Evolutionary conservation across 148 eudicot genomes (phyloP).

Genomic region (Oxyria digyna): DNA sequence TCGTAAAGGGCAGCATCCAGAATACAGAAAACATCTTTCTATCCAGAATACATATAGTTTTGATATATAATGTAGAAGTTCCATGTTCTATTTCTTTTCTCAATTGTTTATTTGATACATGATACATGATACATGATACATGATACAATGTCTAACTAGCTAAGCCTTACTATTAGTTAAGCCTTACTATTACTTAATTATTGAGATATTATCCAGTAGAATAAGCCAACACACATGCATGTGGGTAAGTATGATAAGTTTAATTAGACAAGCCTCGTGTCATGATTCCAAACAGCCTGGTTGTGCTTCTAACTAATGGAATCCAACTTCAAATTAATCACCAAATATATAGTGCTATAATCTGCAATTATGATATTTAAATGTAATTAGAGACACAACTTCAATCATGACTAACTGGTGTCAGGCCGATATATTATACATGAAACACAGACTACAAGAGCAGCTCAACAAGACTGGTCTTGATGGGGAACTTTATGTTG

Average conservation of each 20-base stretch:
- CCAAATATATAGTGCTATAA: neutral
- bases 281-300: conserved; percentile 5
- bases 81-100: too few relatives aligned
- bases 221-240: neutral
- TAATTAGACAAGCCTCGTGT: conserved; percentile 7
- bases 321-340: neutral
- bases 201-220: too few relatives aligned
- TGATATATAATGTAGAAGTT: too few relatives aligned
- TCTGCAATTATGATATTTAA: neutral
- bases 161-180: too few relatives aligned
- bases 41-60: too few relatives aligned
- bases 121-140: too few relatives aligned
- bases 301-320: neutral
- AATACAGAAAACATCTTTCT: too few relatives aligned
- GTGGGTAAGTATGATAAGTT: conserved; percentile 6
- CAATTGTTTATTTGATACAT: too few relatives aligned
- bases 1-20: too few relatives aligned
- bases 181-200: too few relatives aligned
- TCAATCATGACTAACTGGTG: neutral
- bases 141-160: too few relatives aligned
- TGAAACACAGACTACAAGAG: too few relatives aligned
- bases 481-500: conserved; percentile 68
- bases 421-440: neutral
- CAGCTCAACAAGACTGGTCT: conserved; percentile 70
- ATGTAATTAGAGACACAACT: neutral